Base-by-base conservation (phyloP, 495 filamentous ascomycete species). In the Opeltia flavorubescens region DNA sequence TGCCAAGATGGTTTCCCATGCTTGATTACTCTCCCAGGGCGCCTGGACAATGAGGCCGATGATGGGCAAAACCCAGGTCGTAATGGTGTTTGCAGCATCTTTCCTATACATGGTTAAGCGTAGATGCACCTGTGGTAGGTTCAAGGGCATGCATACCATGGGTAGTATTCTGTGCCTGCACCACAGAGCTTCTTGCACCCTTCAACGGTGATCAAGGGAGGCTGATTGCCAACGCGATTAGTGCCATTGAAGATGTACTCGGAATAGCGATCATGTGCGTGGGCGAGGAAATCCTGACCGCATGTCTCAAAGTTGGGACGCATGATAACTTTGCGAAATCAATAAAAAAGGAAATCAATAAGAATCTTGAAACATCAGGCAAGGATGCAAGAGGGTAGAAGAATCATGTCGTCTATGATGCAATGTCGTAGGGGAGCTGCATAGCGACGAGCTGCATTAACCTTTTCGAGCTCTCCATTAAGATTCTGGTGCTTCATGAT, bases 1-100 rank as follows among this genome's bases (percentile, higher is more conserved):
- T 3, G 64, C 58, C 20, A 64, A 50, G 12, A 65, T 44, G 12
- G 64, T 68, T 42, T 52, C 43, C 51, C 48, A 55, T 36, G 63
- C 59, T 12, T 54, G 52, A 40, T 72, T 72, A 39, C 67, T 72
- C 36, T 69, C 69, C 41, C 63, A 71, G 0, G 68, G 69, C 25
- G 62, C 68, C 50, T 72, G 69, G 5, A 71, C 54, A 5, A 72
- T 23, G 4, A 69, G 54, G 13, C 66, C 69, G 20, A 68, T 54
- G 11, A 67, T 51, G 4, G 69, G 68, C 20, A 70, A 43, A 0
- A 68, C 46, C 68, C 69, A 72, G 8, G 69, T 68, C 15, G 66
- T 68, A 21, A 70, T 64, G 12, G 66, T 70, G 23, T 47, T 47
- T 7, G 56, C 49, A 20, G 53, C 34, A 21, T 62, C 55, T 25